Evolutionary conservation across 2,329 filamentous ascomycete species (phyloP).

Genomic region (Hypoxylon rubiginosum): DNA sequence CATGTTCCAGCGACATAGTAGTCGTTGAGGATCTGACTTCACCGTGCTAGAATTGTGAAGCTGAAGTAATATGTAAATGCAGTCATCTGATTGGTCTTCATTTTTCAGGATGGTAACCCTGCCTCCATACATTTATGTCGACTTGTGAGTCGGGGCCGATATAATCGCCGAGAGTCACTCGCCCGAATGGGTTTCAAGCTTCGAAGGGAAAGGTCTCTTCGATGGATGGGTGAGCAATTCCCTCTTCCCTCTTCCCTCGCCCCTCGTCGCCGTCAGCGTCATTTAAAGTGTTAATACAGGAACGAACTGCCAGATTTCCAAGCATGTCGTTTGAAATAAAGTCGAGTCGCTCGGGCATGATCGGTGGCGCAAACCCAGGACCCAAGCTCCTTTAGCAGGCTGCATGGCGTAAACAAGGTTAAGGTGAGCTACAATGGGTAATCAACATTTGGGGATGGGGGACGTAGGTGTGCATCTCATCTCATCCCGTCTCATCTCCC

Average conservation of each 20-base stretch:
- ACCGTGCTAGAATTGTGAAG: slow-evolving; percentile 21
- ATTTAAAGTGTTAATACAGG: slow-evolving; percentile 9
- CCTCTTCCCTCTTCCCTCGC: neutral
- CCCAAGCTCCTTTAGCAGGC: slow-evolving; percentile 28
- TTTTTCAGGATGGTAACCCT: slow-evolving; percentile 29
- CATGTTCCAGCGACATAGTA: slow-evolving; percentile 13
- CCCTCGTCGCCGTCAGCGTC: too few relatives aligned
- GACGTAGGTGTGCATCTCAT: slow-evolving; percentile 22
- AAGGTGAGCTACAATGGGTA: slow-evolving; percentile 7
- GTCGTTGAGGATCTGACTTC: slow-evolving; percentile 25
- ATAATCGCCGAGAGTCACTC: slow-evolving; percentile 28
- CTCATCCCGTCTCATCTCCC: slow-evolving; percentile 18
- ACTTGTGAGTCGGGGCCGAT: slow-evolving; percentile 34
- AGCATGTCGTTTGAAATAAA: slow-evolving; percentile 45
- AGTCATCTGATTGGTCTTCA: slow-evolving; percentile 19
- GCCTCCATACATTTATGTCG: slow-evolving; percentile 13
- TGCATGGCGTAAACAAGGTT: slow-evolving; percentile 49
- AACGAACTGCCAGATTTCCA: slow-evolving; percentile 24
- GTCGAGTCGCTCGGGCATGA: slow-evolving; percentile 35
- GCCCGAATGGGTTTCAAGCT: slow-evolving; percentile 39
- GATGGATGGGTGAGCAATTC: slow-evolving; percentile 25
- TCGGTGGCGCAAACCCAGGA: slow-evolving; percentile 39
- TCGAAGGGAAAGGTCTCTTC: slow-evolving; percentile 31
- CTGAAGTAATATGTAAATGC: slow-evolving; percentile 21
- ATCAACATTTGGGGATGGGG: slow-evolving; percentile 26